These are phyloP conservation scores for Tricladium varicosporioides DNA, from an alignment of 2,329 filamentous ascomycete genomes.

Conservation along the genomic window DNA sequence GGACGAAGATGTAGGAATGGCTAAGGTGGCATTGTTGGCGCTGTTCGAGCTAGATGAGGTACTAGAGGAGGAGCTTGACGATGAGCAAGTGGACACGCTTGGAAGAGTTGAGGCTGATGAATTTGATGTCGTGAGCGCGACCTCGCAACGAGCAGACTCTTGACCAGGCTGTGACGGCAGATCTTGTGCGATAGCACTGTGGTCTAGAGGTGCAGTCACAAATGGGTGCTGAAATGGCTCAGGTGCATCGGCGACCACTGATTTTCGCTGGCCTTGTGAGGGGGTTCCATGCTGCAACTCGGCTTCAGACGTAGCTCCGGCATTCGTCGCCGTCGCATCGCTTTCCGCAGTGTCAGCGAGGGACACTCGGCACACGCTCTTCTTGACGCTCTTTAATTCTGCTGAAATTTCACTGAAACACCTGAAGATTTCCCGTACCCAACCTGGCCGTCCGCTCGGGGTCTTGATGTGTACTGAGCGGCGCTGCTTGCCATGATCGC, in stretches of 20 bases:
- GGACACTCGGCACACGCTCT: neutral
- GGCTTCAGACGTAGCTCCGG: neutral
- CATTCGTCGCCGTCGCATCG: too few species aligned
- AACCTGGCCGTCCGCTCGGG: neutral
- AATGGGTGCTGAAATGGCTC: neutral
- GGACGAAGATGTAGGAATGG: too few species aligned
- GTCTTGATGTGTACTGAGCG: neutral
- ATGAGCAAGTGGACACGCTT: too few species aligned
- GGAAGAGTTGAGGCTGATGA: too few species aligned
- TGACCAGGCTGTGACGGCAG: neutral
- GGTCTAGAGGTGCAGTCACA: neutral
- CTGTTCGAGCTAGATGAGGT: too few species aligned
- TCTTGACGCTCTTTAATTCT: conserved; percentile 6
- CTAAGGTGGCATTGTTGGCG: too few species aligned
- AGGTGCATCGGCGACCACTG: neutral
- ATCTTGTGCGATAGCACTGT: neutral
- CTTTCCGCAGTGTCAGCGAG: too few species aligned
- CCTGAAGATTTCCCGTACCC: conserved; percentile 2
- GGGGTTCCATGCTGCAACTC: neutral
- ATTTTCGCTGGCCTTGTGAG: neutral
- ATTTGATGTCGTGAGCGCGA: neutral
- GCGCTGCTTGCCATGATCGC: neutral
- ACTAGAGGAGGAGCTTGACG: too few species aligned
- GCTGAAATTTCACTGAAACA: conserved; percentile 6
- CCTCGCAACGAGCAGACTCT: neutral